Evolutionary conservation across 345 rosid genomes (phyloP).

Genomic region (Sisymbrium irio): DNA sequence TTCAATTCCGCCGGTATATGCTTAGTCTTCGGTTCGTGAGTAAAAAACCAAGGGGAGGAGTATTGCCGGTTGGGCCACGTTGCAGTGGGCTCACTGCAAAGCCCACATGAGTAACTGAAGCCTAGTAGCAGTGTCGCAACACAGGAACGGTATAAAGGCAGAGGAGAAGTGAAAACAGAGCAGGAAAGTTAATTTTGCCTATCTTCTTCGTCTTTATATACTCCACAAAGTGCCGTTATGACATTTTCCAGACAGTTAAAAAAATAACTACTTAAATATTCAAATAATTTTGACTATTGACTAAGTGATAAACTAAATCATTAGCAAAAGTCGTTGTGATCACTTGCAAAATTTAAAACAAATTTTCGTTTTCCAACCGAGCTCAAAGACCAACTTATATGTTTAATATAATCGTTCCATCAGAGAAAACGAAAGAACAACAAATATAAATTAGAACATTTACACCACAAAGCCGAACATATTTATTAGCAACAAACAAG

Average conservation of each 20-base stretch:
- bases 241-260: neutral
- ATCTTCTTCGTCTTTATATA: neutral
- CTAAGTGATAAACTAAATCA: neutral
- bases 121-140: neutral
- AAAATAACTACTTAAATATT: neutral
- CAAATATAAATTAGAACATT: neutral
- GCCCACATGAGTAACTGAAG: neutral
- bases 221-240: neutral
- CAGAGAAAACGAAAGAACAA: neutral
- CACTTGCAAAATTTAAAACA: neutral
- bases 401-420: neutral
- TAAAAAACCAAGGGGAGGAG: neutral
- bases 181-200: neutral
- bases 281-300: neutral
- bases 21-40: neutral
- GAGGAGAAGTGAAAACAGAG: constrained; percentile 4
- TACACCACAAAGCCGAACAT: constrained; percentile 1
- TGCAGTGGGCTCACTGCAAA: constrained; percentile 3
- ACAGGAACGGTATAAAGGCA: neutral
- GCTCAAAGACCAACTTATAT: neutral
- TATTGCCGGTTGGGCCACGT: neutral
- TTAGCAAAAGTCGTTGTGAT: neutral
- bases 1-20: neutral
- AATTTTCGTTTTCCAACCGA: neutral
- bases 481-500: constrained; percentile 22